Evolutionary conservation across 2,329 filamentous ascomycete genomes (phyloP), one percentile per base, ranked within the genome.

Genomic region (Cytospora piceae): DNA sequence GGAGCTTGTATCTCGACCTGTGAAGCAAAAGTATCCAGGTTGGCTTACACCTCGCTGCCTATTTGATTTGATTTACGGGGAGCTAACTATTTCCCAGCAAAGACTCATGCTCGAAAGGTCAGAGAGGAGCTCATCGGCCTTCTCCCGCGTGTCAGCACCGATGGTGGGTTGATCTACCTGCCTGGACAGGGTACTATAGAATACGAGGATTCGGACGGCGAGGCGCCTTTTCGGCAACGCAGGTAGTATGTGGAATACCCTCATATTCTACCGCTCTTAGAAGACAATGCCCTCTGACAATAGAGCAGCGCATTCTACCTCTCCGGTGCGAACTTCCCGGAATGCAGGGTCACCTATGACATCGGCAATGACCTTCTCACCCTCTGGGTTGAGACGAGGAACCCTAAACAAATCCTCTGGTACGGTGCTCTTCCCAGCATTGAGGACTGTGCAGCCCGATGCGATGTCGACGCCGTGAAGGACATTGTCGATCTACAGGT

Each of bases 381-480:
- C 6, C 84, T 94, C 32, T 95, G 90, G 84, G 87, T 94, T 57
- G 90, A 91, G 2, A 85, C 86, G 70, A 85, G 88, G 69, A 85
- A 90, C 69, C 85, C 85, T 17, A 81, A 80, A 20, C 80, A 84
- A 70, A 80, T 85, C 14, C 83, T 92, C 58, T 92, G 85, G 83
- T 86, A 85, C 72, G 90, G 90, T 20, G 81, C 80, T 39, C 85
- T 83, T 27, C 88, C 88, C 0, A 83, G 82, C 12, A 78, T 81
- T 14, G 83, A 88, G 17, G 86, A 91, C 65, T 89, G 89, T 65
- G 79, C 85, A 69, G 79, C 78, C 2, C 81, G 79, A 63, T 88
- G 88, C 70, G 88, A 94, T 69, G 83, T 94, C 63, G 91, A 94
- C 73, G 82, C 86, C 52, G 91, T 92, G 22, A 83, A 85, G 67